Conservation (phyloP, 116 monocot genomes). For the Thalassia testudinum region DNA sequence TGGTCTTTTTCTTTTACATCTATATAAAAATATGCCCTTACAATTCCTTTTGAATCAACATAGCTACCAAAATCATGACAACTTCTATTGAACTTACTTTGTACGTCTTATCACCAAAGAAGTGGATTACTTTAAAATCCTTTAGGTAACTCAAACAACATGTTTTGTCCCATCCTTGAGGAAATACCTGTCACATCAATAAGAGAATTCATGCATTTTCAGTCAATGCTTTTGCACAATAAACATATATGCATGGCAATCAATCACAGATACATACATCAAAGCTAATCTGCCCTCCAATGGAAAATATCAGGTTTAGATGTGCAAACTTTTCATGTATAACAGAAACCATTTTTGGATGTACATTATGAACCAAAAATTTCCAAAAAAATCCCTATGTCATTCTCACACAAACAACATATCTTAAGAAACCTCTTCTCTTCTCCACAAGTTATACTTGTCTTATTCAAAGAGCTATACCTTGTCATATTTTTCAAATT, state of each 20-base stretch:
- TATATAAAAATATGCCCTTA: no score
- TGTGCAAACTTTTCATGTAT: conserved; percentile 84
- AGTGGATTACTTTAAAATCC: conserved; percentile 78
- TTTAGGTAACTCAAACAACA: conserved; percentile 77
- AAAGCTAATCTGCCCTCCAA: conserved; percentile 98
- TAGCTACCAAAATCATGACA: background rate
- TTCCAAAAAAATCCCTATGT: background rate
- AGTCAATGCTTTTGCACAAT: background rate
- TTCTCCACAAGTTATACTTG: no score
- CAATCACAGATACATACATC: conserved; percentile 43
- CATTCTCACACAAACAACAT: no score
- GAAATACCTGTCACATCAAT: conserved; percentile 53
- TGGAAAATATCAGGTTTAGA: conserved; percentile 73
- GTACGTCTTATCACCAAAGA: conserved; percentile 96
- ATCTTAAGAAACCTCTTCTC: no score
- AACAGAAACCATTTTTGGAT: conserved; percentile 75
- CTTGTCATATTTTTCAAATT: conserved; percentile 94
- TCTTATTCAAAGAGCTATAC: conserved; percentile 12
- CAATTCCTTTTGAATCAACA: background rate
- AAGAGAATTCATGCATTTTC: background rate
- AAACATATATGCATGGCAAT: background rate
- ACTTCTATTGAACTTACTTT: no score
- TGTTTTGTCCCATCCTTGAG: conserved; percentile 96
- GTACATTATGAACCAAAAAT: conserved; percentile 63
- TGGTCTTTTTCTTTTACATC: no score